Conservation (phyloP, 768 basidiomycete genomes). For the Lepiota venenata region DNA sequence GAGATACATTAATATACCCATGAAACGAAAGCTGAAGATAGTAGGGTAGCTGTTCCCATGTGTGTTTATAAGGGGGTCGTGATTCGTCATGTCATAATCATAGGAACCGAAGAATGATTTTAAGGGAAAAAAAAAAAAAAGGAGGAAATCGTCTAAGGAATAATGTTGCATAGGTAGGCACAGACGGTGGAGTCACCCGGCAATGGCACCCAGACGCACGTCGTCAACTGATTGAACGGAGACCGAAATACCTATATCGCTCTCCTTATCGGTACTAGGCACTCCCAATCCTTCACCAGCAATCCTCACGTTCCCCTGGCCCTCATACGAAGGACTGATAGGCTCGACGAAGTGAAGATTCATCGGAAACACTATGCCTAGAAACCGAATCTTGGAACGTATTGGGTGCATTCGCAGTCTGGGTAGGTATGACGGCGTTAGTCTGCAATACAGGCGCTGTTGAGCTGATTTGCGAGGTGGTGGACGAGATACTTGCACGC, state of each 20-base stretch:
- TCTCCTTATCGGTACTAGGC: slow-evolving; percentile 1
- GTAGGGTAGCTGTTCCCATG: too few species aligned
- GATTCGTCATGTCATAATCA: neutral
- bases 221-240: too few species aligned
- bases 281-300: neutral
- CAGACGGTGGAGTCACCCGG: neutral
- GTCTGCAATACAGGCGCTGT: slow-evolving; percentile 18
- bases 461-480: slow-evolving; percentile 15
- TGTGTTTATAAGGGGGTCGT: neutral
- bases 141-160: neutral
- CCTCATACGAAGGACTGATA: slow-evolving; percentile 47
- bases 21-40: too few species aligned
- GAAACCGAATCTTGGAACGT: slow-evolving; percentile 37
- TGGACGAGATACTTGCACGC: slow-evolving; percentile 51
- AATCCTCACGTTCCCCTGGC: slow-evolving; percentile 19
- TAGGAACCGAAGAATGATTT: neutral
- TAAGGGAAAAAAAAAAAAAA: too few species aligned
- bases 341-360: slow-evolving; percentile 58
- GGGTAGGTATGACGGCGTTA: slow-evolving; percentile 18
- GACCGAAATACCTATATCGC: neutral
- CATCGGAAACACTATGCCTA: slow-evolving; percentile 47
- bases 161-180: too few species aligned
- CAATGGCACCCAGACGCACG: neutral
- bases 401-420: slow-evolving; percentile 14
- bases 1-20: too few species aligned